Percentiles rank a stretch among this genome's conserved stretches.
phyloP scores from a whole-genome alignment of 306 rosid genomes.

The Dryas alaskensis region DNA sequence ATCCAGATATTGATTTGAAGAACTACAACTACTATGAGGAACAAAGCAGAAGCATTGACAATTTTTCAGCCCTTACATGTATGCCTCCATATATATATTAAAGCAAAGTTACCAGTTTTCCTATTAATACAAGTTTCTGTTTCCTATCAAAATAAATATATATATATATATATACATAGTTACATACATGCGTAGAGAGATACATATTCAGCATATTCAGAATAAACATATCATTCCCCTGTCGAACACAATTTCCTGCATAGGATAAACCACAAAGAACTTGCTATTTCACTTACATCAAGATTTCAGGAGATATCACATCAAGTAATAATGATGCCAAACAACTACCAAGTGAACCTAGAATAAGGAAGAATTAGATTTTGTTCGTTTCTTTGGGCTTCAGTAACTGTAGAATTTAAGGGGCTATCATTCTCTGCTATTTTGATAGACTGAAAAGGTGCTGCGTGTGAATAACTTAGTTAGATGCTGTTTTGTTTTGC shows the following conservation, averaged over 20 bases:
- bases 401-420: no score
- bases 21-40: conserved; percentile 1
- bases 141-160: no score
- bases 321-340: not conserved
- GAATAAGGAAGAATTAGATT: no score
- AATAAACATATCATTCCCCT: not conserved
- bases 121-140: no score
- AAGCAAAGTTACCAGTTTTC: not conserved
- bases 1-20: conserved; percentile 12
- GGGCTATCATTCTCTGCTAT: no score
- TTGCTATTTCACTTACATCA: not conserved
- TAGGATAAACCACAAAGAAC: not conserved
- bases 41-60: not conserved
- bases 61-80: not conserved
- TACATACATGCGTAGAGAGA: not conserved
- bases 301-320: not conserved
- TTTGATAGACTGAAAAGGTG: no score
- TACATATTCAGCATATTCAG: not conserved
- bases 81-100: not conserved
- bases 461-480: no score
- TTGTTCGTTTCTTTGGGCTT: no score
- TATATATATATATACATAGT: no score
- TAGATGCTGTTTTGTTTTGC: no score
- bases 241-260: not conserved
- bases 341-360: no score